Evolutionary conservation across 2,329 filamentous ascomycete species (phyloP), one percentile per base, ranked within the genome.

Genomic region (Blastomyces gilchristii): DNA sequence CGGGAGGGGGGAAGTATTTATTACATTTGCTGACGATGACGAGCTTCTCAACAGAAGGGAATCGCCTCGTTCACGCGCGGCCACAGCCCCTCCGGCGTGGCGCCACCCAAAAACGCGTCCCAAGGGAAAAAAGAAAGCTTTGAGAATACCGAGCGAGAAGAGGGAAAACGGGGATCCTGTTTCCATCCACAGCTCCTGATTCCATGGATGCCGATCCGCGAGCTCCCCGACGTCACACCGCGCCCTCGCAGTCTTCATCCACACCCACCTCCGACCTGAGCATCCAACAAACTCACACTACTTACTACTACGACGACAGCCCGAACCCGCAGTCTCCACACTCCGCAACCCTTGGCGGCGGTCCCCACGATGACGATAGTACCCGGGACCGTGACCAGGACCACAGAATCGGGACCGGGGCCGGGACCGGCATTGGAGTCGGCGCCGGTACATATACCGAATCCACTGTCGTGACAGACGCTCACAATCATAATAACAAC

Each of bases 191-290:
- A 54, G 18, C 16, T 34, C n/a, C n/a, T 56, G 52, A 56, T 56
- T 58, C 54, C 37, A 58, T 58, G 54, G 54, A 58, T 28, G 54
- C 54, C 37, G 37, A 58, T 43, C 54, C 34, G 54, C 54, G 37
- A 7, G 18, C 22, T 25, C n/a, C 37, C 37, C 37, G 8, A 11
- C 54, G 54, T 58, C 34, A 39, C 18, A 43, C 54, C n/a, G 54
- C 54, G 34, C 54, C 54, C 12, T 57, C 54, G n/a, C n/a, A 39
- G 34, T 43, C 54, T 39, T 58, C 54, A 43, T 41, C 54, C n/a
- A 58, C 54, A 6, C 54, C 54, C 8, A 39, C 54, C 37, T 58
- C 54, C 34, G 54, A 58, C 22, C 37, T 25, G n/a, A 22, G 18
- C 54, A 43, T 28, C n/a, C 54, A 16, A 18, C 54, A 58, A 25